Evolutionary conservation across 1,284 basidiomycete genomes (phyloP).

Genomic region (Ganoderma sp.): DNA sequence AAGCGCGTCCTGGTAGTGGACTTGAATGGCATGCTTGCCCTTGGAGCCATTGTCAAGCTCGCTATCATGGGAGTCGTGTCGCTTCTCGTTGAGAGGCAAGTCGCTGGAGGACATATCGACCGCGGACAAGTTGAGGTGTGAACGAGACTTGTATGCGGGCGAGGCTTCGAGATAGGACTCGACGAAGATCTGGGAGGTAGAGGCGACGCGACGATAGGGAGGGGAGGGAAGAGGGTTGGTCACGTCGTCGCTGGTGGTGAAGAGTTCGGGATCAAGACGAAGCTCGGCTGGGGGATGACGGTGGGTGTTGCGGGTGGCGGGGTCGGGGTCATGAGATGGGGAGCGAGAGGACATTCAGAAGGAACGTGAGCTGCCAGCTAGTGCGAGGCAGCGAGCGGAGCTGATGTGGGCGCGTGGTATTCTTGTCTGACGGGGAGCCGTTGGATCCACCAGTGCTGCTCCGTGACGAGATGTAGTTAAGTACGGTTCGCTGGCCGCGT

Average conservation of each 20-base stretch:
- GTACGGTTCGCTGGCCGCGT: neutral
- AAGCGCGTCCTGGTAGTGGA: constrained; percentile 61
- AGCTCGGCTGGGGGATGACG: constrained; percentile 18
- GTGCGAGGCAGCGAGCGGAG: neutral
- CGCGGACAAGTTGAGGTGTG: constrained; percentile 33
- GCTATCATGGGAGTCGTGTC: constrained; percentile 11
- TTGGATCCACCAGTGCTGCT: neutral
- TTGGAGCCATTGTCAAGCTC: constrained; percentile 28
- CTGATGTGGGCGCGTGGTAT: neutral
- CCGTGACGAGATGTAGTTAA: neutral
- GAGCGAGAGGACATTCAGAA: constrained; percentile 18
- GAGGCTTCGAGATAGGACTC: constrained; percentile 36
- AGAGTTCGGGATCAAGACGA: constrained; percentile 33
- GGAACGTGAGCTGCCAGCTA: neutral
- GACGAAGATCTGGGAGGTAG: constrained; percentile 38
- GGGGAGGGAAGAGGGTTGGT: constrained; percentile 41
- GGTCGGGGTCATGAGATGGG: constrained; percentile 21
- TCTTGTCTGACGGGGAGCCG: constrained; percentile 3
- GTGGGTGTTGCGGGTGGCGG: constrained; percentile 4
- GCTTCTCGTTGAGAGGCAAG: constrained; percentile 27
- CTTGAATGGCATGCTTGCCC: constrained; percentile 51
- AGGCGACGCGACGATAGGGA: constrained; percentile 40
- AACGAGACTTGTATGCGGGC: constrained; percentile 38
- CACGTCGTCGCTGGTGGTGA: constrained; percentile 36
- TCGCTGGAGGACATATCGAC: constrained; percentile 31